A percentile compares a stretch with the other conserved stretches of the same genome.
phyloP scores from a whole-genome alignment of 2,329 filamentous ascomycete species.

The Cadophora luteo-olivacea region DNA sequence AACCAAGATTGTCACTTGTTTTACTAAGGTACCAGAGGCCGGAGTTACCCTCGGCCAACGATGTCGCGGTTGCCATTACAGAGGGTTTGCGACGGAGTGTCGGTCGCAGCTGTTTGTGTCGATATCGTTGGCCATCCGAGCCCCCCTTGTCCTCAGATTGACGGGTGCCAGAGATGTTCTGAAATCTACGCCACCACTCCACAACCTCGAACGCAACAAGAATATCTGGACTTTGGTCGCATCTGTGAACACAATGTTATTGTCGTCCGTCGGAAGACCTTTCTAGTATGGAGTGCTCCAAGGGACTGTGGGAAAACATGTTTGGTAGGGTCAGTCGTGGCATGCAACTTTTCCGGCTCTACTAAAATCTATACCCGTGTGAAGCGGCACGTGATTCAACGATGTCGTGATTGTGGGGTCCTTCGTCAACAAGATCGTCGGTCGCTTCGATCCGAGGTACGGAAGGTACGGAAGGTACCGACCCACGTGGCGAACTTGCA shows the following conservation, averaged over 20 bases:
- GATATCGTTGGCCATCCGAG: conserved; percentile 30
- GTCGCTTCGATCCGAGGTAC: neutral
- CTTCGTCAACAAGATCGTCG: neutral
- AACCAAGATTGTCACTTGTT: neutral
- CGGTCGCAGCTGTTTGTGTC: conserved; percentile 26
- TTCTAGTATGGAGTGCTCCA: conserved; percentile 13
- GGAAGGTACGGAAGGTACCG: too few relatives aligned
- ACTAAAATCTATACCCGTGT: neutral
- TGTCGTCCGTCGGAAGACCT: conserved; percentile 15
- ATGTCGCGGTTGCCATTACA: conserved; percentile 34
- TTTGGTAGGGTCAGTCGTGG: conserved; percentile 14
- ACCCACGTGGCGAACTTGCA: neutral
- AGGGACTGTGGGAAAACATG: conserved; percentile 1
- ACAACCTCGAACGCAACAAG: conserved; percentile 16
- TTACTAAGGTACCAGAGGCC: conserved; percentile 22
- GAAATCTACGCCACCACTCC: conserved; percentile 10
- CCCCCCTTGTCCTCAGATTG: too few relatives aligned
- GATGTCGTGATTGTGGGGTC: too few relatives aligned
- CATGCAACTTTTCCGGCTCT: too few relatives aligned
- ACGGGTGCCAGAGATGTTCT: conserved; percentile 9
- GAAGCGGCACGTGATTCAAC: too few relatives aligned
- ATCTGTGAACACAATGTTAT: conserved; percentile 14
- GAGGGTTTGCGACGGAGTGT: conserved; percentile 29
- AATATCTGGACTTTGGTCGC: conserved; percentile 15
- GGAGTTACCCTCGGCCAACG: conserved; percentile 32